Conservation (phyloP, 192 early-diverging fungal genomes). For the Gorgonomyces haynaldii region DNA sequence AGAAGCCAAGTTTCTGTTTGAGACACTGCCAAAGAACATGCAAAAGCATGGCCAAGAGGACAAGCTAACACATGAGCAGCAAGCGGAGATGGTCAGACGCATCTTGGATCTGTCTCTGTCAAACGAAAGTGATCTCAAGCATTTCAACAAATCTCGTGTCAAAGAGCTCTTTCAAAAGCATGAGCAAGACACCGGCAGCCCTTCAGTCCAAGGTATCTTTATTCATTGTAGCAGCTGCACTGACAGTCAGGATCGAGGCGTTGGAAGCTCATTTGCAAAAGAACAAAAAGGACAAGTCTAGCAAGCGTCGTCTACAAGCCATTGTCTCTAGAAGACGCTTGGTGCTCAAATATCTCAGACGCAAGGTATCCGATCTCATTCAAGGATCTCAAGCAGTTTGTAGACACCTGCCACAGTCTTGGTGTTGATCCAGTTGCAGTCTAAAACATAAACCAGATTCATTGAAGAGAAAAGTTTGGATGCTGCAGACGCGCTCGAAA, state of each 20-base stretch:
- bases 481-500: too few relatives aligned
- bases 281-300: slow-evolving; percentile 81
- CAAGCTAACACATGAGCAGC: slow-evolving; percentile 8
- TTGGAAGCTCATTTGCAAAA: slow-evolving; percentile 66
- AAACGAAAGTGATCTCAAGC: slow-evolving; percentile 67
- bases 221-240: slow-evolving; percentile 62
- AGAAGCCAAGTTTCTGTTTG: slow-evolving; percentile 26
- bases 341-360: slow-evolving; percentile 82
- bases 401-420: slow-evolving; percentile 31
- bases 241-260: slow-evolving; percentile 81
- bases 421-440: slow-evolving; percentile 28
- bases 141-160: slow-evolving; percentile 63
- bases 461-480: too few relatives aligned
- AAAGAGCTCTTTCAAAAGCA: slow-evolving; percentile 67
- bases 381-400: slow-evolving; percentile 34
- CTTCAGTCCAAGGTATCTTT: slow-evolving; percentile 78
- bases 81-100: slow-evolving; percentile 36
- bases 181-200: slow-evolving; percentile 76
- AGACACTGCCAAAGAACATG: slow-evolving; percentile 14
- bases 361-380: slow-evolving; percentile 26
- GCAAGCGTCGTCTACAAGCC: slow-evolving; percentile 69
- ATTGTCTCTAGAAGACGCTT: slow-evolving; percentile 70
- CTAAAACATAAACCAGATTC: neutral
- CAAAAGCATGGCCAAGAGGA: neutral
- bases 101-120: too few relatives aligned